phyloP scores from a whole-genome alignment of 2,329 filamentous ascomycete species.

The Epichloe sp. region DNA sequence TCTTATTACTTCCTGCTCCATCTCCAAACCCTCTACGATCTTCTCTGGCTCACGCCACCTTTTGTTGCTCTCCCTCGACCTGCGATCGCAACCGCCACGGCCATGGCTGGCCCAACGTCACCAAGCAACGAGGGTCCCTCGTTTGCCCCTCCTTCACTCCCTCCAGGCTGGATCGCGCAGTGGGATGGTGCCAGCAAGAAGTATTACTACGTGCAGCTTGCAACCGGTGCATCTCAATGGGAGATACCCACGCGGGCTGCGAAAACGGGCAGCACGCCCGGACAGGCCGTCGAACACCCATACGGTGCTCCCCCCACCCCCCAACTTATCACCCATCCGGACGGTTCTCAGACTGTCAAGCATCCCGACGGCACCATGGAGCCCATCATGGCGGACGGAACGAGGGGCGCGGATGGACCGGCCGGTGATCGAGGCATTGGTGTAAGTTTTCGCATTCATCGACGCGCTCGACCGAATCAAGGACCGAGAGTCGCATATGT shows the following conservation, averaged over 20 bases:
- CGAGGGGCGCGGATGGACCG: constrained; percentile 36
- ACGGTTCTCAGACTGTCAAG: constrained; percentile 48
- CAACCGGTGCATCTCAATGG: constrained; percentile 61
- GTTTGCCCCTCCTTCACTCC: constrained; percentile 46
- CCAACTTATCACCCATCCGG: constrained; percentile 47
- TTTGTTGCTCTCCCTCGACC: neutral
- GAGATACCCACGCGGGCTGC: constrained; percentile 55
- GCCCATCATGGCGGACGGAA: constrained; percentile 40
- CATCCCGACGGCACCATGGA: constrained; percentile 49
- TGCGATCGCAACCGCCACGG: constrained; percentile 3
- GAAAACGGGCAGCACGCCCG: constrained; percentile 47
- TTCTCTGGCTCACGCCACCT: neutral
- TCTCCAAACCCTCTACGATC: neutral
- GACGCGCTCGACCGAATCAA: neutral
- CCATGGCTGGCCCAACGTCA: constrained; percentile 45
- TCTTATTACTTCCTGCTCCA: neutral
- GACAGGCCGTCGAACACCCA: constrained; percentile 43
- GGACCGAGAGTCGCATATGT: neutral
- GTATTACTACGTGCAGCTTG: constrained; percentile 61
- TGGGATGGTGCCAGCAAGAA: constrained; percentile 52
- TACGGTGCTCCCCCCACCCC: constrained; percentile 41
- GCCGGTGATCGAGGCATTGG: constrained; percentile 50
- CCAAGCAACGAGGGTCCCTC: constrained; percentile 46
- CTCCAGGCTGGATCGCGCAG: constrained; percentile 56
- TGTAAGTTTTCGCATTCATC: constrained; percentile 30